Evolutionary conservation across 345 rosid species (phyloP), one percentile per base, ranked within the genome.

Genomic region (Noccaea caerulescens): DNA sequence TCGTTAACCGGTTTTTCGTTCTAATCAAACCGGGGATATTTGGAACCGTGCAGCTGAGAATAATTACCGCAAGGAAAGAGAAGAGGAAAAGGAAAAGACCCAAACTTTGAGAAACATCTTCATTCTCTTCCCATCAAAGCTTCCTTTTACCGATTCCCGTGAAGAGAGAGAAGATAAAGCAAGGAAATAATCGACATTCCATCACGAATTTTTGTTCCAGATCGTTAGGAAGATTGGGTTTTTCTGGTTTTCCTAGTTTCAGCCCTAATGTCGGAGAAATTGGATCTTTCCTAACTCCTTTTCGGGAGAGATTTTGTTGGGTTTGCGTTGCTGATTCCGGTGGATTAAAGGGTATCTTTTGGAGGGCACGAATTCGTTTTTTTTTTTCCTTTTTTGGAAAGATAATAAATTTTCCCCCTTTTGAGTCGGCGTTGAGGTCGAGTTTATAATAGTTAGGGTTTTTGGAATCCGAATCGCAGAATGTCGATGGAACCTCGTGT

Each of bases 401-500:
- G 49, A 44, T 56, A 5, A 7, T 6, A n/a, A 4, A 58, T 1
- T 14, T 65, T 9, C 13, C 1, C 51, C 51, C 10, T 51, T 47
- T 73, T 16, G 66, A 56, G 69, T 45, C 47, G 32, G 69, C 20
- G 55, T 45, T 34, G 63, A 45, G 80, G 58, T 72, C 59, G 66
- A 62, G 71, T 45, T 63, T 72, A 1, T 43, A 39, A 5, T 25
- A 68, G 73, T 46, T 78, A 59, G 84, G 76, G 78, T 50, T 79
- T 67, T 67, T 64, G 68, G 36, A 43, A 34, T 62, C 25, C 8
- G 45, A 41, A 41, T 72, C 11, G 72, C 47, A 13, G 62, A 53
- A 53, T 20, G 27, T 58, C 58, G 60, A 93, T 93, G 98, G 98
- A 91, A 76, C 82, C 87, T 30, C 96, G 89, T 50, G 91, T 93